Evolutionary conservation across 495 filamentous ascomycete genomes (phyloP), one percentile per base, ranked within the genome.

Genomic region (Immersiella caudata): DNA sequence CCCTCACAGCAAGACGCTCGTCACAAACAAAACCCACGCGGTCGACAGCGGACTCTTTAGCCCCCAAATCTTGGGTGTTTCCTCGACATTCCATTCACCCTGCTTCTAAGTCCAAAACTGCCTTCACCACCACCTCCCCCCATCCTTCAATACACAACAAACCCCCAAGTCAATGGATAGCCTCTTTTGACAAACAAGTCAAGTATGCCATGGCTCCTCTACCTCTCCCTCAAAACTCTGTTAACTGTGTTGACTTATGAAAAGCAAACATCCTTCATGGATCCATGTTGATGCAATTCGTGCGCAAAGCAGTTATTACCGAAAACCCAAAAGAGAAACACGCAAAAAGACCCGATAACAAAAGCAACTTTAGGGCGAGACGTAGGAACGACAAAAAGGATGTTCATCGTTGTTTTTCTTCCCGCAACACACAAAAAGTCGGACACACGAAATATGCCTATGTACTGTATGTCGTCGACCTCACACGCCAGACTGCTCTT

Each of bases 401-500:
- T 46, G 40, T 12, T 46, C 40, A 18, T 46, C 40, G 16, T 46
- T 46, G 40, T 14, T 46, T 46, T 46, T 18, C 16, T 18, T 18
- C 24, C 14, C 52, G 7, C 16, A 9, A 55, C 20, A n/a, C n/a
- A 24, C 14, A 55, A 55, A 22, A 22, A 26, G 11, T 55, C 24
- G 20, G 52, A 55, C 52, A 24, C 52, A 40, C 59, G 29, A 40
- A 46, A 40, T 40, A 49, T 62, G 29, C 29, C 29, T 24, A 25
- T 62, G 29, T 62, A 49, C 29, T 40, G 18, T 24, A 61, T 24
- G n/a, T 50, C 24, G 29, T 40, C 59, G 59, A 29, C 58, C 58
- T 16, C 16, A 60, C 21, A 16, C 52, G 9, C 40, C 40, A 46
- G 11, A 46, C 40, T 46, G 40, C 9, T 46, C 40, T 33, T 33